These are phyloP conservation scores for Colletotrichum acutatum DNA, from an alignment of 2,329 filamentous ascomycete genomes.

Conservation along the genomic window DNA sequence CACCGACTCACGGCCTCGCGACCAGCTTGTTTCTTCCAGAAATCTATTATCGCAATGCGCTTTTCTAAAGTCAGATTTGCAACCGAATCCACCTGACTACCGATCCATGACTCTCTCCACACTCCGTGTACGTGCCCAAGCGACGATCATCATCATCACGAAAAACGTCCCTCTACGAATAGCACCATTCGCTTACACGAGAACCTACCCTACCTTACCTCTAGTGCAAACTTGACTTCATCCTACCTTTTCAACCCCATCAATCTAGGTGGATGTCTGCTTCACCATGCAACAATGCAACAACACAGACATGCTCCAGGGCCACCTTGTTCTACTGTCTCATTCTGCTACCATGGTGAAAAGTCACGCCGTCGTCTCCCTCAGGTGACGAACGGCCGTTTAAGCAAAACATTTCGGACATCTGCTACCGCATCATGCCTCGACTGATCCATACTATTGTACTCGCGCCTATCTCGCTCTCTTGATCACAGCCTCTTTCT, in stretches of 20 bases:
- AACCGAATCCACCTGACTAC: slow-evolving; percentile 13
- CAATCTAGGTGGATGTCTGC: neutral
- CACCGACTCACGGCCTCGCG: slow-evolving; percentile 17
- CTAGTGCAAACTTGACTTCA: neutral
- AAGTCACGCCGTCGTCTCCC: neutral
- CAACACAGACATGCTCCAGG: slow-evolving; percentile 7
- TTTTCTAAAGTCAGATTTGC: neutral
- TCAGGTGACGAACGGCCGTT: neutral
- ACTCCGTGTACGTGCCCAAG: slow-evolving; percentile 8
- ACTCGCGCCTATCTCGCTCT: neutral
- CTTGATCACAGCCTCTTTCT: slow-evolving; percentile 7
- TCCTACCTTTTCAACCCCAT: neutral
- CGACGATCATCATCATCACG: slow-evolving; percentile 14
- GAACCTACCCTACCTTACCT: neutral
- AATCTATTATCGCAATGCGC: slow-evolving; percentile 14
- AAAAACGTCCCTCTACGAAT: neutral
- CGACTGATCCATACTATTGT: neutral
- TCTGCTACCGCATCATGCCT: neutral
- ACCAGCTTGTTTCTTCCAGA: slow-evolving; percentile 10
- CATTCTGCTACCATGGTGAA: slow-evolving; percentile 11
- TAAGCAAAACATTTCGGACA: neutral
- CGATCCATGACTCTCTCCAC: slow-evolving; percentile 21
- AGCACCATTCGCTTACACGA: slow-evolving; percentile 12
- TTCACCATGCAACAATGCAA: neutral
- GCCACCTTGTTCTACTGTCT: neutral